Conservation (phyloP, 2,329 filamentous ascomycete genomes). For the Alternaria sp. region DNA sequence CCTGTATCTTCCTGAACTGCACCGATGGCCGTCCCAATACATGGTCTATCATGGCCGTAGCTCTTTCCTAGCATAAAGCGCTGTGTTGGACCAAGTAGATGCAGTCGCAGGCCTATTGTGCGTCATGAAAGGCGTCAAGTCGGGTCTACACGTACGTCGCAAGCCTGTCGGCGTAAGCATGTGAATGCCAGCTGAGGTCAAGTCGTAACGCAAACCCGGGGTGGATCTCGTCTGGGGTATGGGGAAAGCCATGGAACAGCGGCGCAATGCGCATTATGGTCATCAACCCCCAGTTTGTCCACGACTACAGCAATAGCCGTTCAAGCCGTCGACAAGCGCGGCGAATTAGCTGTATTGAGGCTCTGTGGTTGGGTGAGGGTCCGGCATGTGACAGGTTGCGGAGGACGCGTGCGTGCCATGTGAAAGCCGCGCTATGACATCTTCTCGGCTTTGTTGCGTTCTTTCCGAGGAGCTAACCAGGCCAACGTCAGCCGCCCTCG, state of each 20-base stretch:
- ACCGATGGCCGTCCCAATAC: slow-evolving; percentile 89
- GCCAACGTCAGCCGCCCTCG: slow-evolving; percentile 2
- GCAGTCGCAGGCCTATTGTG: background rate
- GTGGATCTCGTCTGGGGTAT: slow-evolving; percentile 11
- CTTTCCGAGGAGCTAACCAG: slow-evolving; percentile 5
- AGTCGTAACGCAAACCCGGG: slow-evolving; percentile 5
- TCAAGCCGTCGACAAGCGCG: slow-evolving; percentile 28
- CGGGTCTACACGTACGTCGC: slow-evolving; percentile 6
- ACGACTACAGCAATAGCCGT: slow-evolving; percentile 20
- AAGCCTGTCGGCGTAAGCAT: slow-evolving; percentile 9
- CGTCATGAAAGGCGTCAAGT: slow-evolving; percentile 29
- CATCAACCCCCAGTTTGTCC: slow-evolving; percentile 22
- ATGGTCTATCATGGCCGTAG: slow-evolving; percentile 69
- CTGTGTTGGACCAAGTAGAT: slow-evolving; percentile 5
- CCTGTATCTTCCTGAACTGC: slow-evolving; percentile 91
- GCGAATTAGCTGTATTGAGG: slow-evolving; percentile 24
- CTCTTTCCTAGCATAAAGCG: background rate
- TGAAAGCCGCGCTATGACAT: slow-evolving; percentile 31
- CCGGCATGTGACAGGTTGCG: slow-evolving; percentile 35
- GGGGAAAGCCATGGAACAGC: background rate
- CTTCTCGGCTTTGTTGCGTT: slow-evolving; percentile 21
- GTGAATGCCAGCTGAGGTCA: slow-evolving; percentile 6
- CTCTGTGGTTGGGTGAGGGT: slow-evolving; percentile 26
- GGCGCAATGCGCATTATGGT: slow-evolving; percentile 6
- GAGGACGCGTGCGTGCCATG: slow-evolving; percentile 27